Evolutionary conservation across 2,329 filamentous ascomycete species (phyloP).

Genomic region (Arthrobotrys iridis): DNA sequence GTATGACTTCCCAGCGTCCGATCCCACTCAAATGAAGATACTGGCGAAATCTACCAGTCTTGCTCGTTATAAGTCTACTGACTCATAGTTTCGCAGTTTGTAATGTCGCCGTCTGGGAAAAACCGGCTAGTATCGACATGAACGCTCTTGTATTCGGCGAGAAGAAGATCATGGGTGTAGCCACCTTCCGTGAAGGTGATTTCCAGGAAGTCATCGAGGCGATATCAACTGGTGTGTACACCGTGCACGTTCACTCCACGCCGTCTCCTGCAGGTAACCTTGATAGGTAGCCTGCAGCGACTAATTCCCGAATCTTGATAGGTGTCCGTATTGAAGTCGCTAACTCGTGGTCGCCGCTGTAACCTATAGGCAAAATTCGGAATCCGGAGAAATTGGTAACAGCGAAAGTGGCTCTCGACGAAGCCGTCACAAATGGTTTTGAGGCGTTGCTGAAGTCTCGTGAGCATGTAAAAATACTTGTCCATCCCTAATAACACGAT

Average conservation of each 20-base stretch:
- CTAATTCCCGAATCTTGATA: neutral
- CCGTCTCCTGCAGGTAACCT: conserved; percentile 31
- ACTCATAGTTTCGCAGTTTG: conserved; percentile 23
- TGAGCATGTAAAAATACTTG: conserved; percentile 53
- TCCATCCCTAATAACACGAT: conserved; percentile 28
- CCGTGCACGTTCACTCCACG: conserved; percentile 8
- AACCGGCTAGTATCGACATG: conserved; percentile 37
- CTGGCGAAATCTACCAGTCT: neutral
- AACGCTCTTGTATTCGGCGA: conserved; percentile 45
- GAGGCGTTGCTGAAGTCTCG: conserved; percentile 42
- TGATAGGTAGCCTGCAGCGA: conserved; percentile 20
- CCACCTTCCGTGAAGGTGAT: conserved; percentile 39
- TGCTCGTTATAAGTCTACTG: neutral
- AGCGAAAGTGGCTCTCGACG: conserved; percentile 28
- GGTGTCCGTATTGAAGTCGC: neutral
- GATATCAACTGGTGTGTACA: conserved; percentile 41
- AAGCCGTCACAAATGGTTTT: conserved; percentile 40
- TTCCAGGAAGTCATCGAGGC: conserved; percentile 51
- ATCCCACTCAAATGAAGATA: neutral
- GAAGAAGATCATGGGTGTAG: conserved; percentile 48
- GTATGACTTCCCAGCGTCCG: neutral
- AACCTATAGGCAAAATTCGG: conserved; percentile 37
- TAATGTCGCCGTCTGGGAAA: conserved; percentile 52
- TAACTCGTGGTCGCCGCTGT: conserved; percentile 7
- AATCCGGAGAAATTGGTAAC: conserved; percentile 51